Evolutionary conservation across 108 stramenopile species (phyloP), one percentile per base, ranked within the genome.

Genomic region (Cylindrotheca fusiformis): DNA sequence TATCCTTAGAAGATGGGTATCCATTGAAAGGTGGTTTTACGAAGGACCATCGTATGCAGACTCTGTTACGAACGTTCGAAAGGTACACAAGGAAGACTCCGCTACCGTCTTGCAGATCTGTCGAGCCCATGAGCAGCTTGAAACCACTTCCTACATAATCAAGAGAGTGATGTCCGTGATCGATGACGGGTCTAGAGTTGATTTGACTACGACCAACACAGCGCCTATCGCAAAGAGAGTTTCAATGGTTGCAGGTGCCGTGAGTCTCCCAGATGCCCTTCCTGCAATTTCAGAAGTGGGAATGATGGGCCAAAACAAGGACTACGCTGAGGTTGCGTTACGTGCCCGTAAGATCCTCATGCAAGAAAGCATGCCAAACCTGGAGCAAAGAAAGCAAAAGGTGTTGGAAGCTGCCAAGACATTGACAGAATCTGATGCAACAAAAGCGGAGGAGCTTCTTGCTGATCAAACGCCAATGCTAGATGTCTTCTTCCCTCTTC

Each of bases 241-340:
- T 14, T 92, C 94, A 0, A 72, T 87, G 8, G 78, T 92, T 20
- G 59, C 81, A 14, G 91, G 91, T 21, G 88, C 94, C 25, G 82
- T 74, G 33, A 81, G 94, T 29, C 76, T 95, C 24, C 77, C 65
- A 28, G 77, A 85, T 65, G 82, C 90, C 32, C 63, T 86, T 33
- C 94, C 96, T 25, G 82, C 94, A 25, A 85, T 98, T 36, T 80
- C 95, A 8, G 95, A 96, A 62, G 90, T 98, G 48, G 94, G 91
- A n/a, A 80, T 88, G 22, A 90, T 98, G 83, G 85, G 82, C 8
- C 86, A 89, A 33, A 74, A 76, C 48, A 76, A 81, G 18, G 66
- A 60, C 24, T 96, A 96, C 69, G 82, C 86, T 14, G 52, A 78
- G 41, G 79, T 95, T 28, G 90, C 95, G 22, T 76, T 90, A 48